A percentile compares a stretch with the other conserved stretches of the same genome.
Evolutionary conservation across 2,329 filamentous ascomycete genomes (phyloP).

Genomic region (Trichocomaceae sp.): DNA sequence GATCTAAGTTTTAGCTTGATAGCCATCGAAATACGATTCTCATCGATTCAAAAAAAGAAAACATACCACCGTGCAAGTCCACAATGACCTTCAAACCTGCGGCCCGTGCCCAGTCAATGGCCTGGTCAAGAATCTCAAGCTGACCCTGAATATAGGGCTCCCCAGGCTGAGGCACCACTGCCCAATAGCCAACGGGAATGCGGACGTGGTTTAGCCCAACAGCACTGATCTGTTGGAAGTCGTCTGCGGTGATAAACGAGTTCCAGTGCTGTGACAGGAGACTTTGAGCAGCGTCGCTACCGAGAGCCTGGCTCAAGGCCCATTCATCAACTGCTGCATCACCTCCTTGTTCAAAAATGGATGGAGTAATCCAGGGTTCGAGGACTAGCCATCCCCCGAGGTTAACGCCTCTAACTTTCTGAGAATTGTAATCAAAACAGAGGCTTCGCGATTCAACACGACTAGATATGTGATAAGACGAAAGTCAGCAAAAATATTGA

Average conservation of each 20-base stretch:
- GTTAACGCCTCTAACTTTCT: conserved; percentile 59
- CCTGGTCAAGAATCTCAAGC: conserved; percentile 50
- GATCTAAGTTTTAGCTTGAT: neutral
- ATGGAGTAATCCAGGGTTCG: conserved; percentile 60
- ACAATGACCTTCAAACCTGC: conserved; percentile 59
- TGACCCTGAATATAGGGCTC: conserved; percentile 60
- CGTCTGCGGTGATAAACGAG: conserved; percentile 49
- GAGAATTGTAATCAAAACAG: conserved; percentile 47
- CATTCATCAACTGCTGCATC: conserved; percentile 53
- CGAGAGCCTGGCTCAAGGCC: conserved; percentile 46
- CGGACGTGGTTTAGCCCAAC: conserved; percentile 57
- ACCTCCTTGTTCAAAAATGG: conserved; percentile 48
- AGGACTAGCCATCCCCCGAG: conserved; percentile 60
- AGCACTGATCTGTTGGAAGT: conserved; percentile 51
- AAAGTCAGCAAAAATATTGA: neutral
- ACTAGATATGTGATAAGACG: conserved; percentile 14
- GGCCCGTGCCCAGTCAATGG: conserved; percentile 53
- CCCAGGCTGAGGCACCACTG: conserved; percentile 45
- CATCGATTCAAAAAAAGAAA: neutral
- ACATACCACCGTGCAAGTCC: conserved; percentile 60
- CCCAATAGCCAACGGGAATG: conserved; percentile 63
- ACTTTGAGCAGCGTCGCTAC: conserved; percentile 42
- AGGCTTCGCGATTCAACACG: conserved; percentile 24
- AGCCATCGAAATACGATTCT: neutral
- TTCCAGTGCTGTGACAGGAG: conserved; percentile 53